These are phyloP conservation scores for Staphylotrichum longicolle DNA, from an alignment of 495 filamentous ascomycete genomes.

Conservation along the genomic window DNA sequence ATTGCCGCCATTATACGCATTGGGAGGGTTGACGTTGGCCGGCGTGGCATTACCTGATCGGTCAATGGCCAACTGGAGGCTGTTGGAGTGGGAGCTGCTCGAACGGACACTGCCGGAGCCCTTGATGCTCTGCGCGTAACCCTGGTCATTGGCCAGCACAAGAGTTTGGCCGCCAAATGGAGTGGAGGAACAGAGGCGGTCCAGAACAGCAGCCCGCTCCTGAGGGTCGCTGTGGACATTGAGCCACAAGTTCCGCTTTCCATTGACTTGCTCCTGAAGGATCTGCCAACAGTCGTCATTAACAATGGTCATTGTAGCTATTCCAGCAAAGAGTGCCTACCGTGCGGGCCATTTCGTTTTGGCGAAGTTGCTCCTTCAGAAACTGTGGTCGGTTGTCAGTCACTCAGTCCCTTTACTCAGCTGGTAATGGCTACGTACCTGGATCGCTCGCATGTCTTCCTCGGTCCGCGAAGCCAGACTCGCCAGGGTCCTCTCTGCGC, in stretches of 20 bases:
- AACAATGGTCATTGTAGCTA: background rate
- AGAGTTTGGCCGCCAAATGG: conserved; percentile 4
- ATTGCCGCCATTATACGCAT: background rate
- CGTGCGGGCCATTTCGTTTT: conserved; percentile 12
- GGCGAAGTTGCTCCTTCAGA: conserved; percentile 19
- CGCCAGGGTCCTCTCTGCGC: conserved; percentile 2
- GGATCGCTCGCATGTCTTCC: conserved; percentile 16
- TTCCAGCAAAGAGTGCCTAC: background rate
- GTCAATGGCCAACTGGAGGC: background rate
- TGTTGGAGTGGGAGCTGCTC: background rate
- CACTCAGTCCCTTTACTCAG: background rate
- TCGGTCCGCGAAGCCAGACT: conserved; percentile 3
- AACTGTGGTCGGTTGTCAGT: conserved; percentile 2
- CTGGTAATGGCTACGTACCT: conserved; percentile 13
- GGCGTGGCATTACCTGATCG: background rate
- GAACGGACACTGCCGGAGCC: background rate
- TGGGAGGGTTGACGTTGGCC: background rate
- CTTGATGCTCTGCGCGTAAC: background rate
- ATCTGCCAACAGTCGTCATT: background rate
- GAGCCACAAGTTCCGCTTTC: conserved; percentile 31
- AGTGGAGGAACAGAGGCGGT: conserved; percentile 4
- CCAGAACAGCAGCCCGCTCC: conserved; percentile 13
- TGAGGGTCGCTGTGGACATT: conserved; percentile 24
- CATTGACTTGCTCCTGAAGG: conserved; percentile 27
- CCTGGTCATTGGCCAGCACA: conserved; percentile 1